Conservation (phyloP, 1,284 basidiomycete genomes). For the Schizopora paradoxa region DNA sequence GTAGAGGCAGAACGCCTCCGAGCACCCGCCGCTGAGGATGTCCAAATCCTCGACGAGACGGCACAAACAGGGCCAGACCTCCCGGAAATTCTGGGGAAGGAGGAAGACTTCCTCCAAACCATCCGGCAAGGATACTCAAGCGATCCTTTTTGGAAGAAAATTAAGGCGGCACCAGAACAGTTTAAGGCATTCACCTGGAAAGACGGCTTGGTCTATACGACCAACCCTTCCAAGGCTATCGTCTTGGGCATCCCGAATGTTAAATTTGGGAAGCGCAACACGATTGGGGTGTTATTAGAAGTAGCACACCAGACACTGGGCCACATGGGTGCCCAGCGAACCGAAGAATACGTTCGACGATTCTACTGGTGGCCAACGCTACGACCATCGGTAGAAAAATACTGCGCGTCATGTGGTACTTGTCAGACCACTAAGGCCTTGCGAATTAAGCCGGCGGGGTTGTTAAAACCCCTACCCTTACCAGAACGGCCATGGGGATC, state of each 20-base stretch:
- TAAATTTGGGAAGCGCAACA: conserved; percentile 4
- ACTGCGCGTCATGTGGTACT: conserved; percentile 26
- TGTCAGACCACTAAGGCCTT: conserved; percentile 27
- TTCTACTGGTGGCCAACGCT: conserved; percentile 35
- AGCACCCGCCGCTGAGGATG: background rate
- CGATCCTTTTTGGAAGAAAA: conserved; percentile 21
- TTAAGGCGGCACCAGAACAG: conserved; percentile 5
- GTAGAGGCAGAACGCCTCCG: background rate
- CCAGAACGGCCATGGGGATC: conserved; percentile 12
- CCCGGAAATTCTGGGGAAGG: background rate
- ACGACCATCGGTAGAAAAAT: conserved; percentile 20
- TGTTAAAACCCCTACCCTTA: conserved; percentile 19
- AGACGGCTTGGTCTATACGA: conserved; percentile 23
- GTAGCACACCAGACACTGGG: conserved; percentile 26
- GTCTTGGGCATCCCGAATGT: conserved; percentile 23
- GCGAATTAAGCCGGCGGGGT: conserved; percentile 23
- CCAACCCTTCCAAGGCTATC: conserved; percentile 10
- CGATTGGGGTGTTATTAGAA: conserved; percentile 22
- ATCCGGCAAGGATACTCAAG: conserved; percentile 3
- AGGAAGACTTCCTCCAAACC: background rate
- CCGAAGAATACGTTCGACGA: conserved; percentile 25
- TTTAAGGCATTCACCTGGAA: conserved; percentile 1
- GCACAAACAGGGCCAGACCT: background rate
- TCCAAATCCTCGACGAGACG: background rate
- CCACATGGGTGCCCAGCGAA: conserved; percentile 26